These are phyloP conservation scores for Rosa hybrid DNA, from an alignment of 331 rosid species.

Conservation along the genomic window DNA sequence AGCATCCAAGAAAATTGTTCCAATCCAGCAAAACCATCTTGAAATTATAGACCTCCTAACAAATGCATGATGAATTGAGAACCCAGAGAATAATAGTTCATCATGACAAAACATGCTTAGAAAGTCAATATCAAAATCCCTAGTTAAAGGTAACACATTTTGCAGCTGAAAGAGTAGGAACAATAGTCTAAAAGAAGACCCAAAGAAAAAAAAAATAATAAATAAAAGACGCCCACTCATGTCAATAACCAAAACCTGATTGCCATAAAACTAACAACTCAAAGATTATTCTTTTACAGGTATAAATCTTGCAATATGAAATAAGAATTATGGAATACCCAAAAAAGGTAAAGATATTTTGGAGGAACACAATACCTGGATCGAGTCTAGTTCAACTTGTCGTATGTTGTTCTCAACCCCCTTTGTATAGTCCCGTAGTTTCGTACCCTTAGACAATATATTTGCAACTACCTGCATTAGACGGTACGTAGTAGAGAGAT, in stretches of 20 bases:
- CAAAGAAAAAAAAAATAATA: neutral
- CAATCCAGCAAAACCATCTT: neutral
- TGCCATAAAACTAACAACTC: neutral
- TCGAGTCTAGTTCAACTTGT: conserved; percentile 92
- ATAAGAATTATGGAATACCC: neutral
- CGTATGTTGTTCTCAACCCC: conserved; percentile 93
- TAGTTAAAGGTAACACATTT: conserved; percentile 1
- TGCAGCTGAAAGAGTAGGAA: neutral
- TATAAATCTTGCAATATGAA: neutral
- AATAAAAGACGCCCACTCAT: neutral
- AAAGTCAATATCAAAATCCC: neutral
- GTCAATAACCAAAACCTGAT: neutral
- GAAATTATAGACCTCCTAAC: neutral
- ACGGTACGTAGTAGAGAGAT: conserved; percentile 7
- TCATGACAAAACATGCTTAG: neutral
- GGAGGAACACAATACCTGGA: conserved; percentile 65
- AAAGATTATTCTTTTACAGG: neutral
- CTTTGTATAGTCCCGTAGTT: conserved; percentile 83
- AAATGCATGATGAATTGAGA: neutral
- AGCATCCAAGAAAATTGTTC: neutral
- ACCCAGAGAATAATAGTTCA: neutral
- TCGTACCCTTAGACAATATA: conserved; percentile 84
- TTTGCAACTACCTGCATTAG: conserved; percentile 73
- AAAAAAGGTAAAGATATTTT: neutral
- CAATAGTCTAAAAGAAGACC: neutral